Percentiles rank a stretch among this genome's conserved stretches.
Evolutionary conservation across 2,329 filamentous ascomycete genomes (phyloP).

Genomic region (Fusarium liriodendri): DNA sequence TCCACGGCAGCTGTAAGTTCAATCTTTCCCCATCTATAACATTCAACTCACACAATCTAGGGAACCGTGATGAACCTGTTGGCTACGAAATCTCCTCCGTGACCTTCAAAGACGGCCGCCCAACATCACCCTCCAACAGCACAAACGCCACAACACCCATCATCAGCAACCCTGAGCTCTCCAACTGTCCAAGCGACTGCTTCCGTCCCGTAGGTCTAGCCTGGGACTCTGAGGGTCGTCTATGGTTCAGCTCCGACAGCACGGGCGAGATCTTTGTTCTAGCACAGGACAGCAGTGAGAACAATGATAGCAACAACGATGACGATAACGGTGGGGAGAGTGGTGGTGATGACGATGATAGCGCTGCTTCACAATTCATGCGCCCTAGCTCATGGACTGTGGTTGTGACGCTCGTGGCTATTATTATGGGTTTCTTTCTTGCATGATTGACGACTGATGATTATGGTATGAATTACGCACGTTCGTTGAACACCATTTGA

Average conservation of each 20-base stretch:
- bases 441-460: constrained; percentile 26
- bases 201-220: constrained; percentile 73
- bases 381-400: constrained; percentile 33
- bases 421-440: constrained; percentile 45
- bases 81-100: constrained; percentile 60
- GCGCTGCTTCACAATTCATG: constrained; percentile 34
- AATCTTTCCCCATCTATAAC: not conserved
- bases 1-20: constrained; percentile 76
- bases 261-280: constrained; percentile 75
- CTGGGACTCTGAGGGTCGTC: constrained; percentile 60
- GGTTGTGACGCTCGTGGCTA: constrained; percentile 44
- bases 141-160: constrained; percentile 62
- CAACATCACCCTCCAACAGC: constrained; percentile 54
- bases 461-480: not conserved
- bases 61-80: constrained; percentile 55
- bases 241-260: constrained; percentile 72
- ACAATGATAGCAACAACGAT: not conserved
- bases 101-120: constrained; percentile 56
- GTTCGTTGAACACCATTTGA: not conserved
- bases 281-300: constrained; percentile 7
- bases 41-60: constrained; percentile 40
- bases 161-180: constrained; percentile 65
- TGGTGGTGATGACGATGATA: constrained; percentile 29
- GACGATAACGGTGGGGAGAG: constrained; percentile 3
- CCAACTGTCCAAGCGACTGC: constrained; percentile 65